Evolutionary conservation across 1,284 basidiomycete species (phyloP).

Genomic region (Cerrena zonata): DNA sequence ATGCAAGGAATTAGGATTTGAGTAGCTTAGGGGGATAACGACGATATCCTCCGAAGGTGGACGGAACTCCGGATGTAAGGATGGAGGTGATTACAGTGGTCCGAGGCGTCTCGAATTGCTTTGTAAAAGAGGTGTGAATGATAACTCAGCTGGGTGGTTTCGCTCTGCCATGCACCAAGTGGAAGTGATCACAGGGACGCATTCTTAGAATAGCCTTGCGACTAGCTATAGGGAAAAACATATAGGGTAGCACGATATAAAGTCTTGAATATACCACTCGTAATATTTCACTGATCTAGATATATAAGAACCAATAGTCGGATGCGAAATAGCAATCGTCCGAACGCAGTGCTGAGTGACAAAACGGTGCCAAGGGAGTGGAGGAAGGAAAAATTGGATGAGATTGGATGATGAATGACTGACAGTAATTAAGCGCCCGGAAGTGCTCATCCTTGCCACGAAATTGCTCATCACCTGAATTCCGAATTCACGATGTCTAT

Average conservation of each 20-base stretch:
- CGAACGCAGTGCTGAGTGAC: background rate
- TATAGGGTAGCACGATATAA: too few species aligned
- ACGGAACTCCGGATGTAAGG: too few species aligned
- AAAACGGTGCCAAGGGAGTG: background rate
- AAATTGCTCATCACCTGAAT: background rate
- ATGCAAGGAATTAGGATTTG: background rate
- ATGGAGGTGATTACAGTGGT: too few species aligned
- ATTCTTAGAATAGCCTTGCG: background rate
- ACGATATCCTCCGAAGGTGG: background rate
- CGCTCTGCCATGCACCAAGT: too few species aligned
- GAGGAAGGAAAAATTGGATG: background rate
- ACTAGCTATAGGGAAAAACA: too few species aligned
- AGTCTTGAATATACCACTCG: too few species aligned
- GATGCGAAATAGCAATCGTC: background rate
- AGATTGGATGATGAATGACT: background rate
- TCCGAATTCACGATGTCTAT: background rate
- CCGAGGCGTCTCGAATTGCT: background rate
- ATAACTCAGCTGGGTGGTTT: too few species aligned
- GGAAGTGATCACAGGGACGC: background rate
- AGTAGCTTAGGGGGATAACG: background rate
- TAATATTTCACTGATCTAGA: too few species aligned
- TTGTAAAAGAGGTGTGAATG: background rate
- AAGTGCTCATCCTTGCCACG: constrained; percentile 1
- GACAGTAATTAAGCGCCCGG: background rate
- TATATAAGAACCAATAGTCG: too few species aligned